These are phyloP conservation scores for Retiboletus flavoniger DNA, from an alignment of 1,284 basidiomycete species.

Conservation along the genomic window DNA sequence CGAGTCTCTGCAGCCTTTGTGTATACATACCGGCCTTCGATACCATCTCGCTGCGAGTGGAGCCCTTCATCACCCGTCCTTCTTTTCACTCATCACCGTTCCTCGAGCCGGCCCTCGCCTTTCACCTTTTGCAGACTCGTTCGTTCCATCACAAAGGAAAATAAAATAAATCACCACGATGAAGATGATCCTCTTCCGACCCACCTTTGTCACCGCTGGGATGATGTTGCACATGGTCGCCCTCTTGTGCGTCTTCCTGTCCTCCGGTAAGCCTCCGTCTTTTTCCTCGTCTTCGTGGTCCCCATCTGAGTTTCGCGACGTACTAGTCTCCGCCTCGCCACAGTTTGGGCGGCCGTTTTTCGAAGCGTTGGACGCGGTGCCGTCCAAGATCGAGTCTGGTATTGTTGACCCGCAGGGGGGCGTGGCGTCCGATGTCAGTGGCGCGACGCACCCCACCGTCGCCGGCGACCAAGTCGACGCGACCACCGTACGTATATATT, in stretches of 20 bases:
- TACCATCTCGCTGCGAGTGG: not conserved
- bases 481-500: not conserved
- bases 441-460: not conserved
- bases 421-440: not conserved
- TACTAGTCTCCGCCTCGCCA: conserved; percentile 18
- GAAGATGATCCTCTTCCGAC: conserved; percentile 24
- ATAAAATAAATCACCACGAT: not conserved
- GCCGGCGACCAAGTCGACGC: too few species aligned
- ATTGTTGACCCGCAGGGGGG: not conserved
- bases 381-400: not conserved
- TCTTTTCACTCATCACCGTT: not conserved
- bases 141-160: not conserved
- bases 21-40: not conserved
- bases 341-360: conserved; percentile 22
- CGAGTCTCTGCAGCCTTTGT: not conserved
- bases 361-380: conserved; percentile 9
- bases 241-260: conserved; percentile 7
- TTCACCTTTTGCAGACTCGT: not conserved
- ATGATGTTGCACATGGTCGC: conserved; percentile 5
- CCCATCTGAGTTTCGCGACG: not conserved
- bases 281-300: not conserved
- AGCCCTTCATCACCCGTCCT: not conserved
- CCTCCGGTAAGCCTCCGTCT: conserved; percentile 12
- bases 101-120: not conserved
- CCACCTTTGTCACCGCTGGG: conserved; percentile 14